Percentiles rank a stretch among this genome's conserved stretches.
These are phyloP conservation scores for Multifurca ochricompacta DNA, from an alignment of 768 basidiomycete species.

Conservation along the genomic window DNA sequence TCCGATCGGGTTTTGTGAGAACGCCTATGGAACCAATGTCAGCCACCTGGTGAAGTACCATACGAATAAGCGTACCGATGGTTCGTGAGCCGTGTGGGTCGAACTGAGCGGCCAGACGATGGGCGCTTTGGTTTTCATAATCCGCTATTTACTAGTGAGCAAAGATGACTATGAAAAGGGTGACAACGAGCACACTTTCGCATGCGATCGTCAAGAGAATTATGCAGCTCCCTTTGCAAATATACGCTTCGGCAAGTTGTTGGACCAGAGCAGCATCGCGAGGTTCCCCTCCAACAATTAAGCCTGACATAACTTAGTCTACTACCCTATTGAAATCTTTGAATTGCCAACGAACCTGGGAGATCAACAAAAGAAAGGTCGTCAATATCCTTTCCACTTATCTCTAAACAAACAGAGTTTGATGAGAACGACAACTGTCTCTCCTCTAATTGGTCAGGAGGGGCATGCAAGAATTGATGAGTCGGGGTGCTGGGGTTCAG, in stretches of 20 bases:
- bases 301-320: constrained; percentile 29
- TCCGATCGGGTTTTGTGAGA: constrained; percentile 14
- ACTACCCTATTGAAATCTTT: not conserved
- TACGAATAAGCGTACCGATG: constrained; percentile 41
- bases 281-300: constrained; percentile 49
- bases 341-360: constrained; percentile 29
- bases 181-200: constrained; percentile 41
- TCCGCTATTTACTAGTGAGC: constrained; percentile 43
- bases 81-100: constrained; percentile 62
- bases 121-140: constrained; percentile 72
- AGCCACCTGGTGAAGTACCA: not conserved
- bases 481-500: constrained; percentile 42
- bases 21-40: not conserved
- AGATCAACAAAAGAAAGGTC: constrained; percentile 37
- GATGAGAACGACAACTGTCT: constrained; percentile 29
- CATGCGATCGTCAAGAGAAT: constrained; percentile 55
- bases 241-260: constrained; percentile 49
- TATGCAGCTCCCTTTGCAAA: constrained; percentile 53
- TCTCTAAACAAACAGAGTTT: constrained; percentile 32
- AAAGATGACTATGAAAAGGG: not conserved
- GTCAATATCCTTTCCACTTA: constrained; percentile 32
- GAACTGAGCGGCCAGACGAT: constrained; percentile 49
- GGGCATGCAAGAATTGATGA: constrained; percentile 33
- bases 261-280: constrained; percentile 57
- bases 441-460: constrained; percentile 23